These are phyloP conservation scores for Centaurea solstitialis DNA, from an alignment of 129 eudicot genomes.

Conservation along the genomic window DNA sequence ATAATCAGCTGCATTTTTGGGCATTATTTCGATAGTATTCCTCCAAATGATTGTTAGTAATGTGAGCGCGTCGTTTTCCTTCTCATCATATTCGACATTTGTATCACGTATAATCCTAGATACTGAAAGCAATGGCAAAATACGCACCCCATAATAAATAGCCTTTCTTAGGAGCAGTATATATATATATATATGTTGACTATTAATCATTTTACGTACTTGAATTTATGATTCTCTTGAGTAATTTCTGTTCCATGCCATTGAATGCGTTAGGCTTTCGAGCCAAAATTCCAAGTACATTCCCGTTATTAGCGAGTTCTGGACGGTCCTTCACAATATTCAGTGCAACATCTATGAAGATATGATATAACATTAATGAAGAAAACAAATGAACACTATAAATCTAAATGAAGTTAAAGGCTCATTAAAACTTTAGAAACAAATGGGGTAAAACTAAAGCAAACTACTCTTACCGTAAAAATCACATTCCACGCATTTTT, in stretches of 20 bases:
- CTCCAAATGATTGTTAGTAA: conserved; percentile 3
- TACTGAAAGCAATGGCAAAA: not conserved
- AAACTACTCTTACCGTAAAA: conserved; percentile 30
- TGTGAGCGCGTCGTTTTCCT: not conserved
- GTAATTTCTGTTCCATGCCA: not conserved
- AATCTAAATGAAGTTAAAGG: no score
- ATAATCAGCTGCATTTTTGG: not conserved
- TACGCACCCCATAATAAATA: no score
- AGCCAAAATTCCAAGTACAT: conserved; percentile 26
- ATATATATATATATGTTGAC: no score
- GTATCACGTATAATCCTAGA: not conserved
- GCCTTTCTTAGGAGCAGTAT: no score
- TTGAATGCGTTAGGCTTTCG: conserved; percentile 23
- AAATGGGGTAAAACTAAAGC: no score
- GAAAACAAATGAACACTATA: no score
- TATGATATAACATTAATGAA: no score
- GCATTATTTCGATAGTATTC: not conserved
- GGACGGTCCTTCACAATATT: conserved; percentile 16
- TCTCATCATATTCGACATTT: not conserved
- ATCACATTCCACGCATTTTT: conserved; percentile 10
- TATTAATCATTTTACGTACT: not conserved
- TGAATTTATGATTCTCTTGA: not conserved
- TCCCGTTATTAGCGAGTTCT: not conserved
- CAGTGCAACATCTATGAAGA: conserved; percentile 25
- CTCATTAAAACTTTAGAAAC: no score